Percentiles rank a stretch among this genome's conserved stretches.
Conservation (phyloP, 2,329 filamentous ascomycete genomes). For the Parascedosporium putredinis region DNA sequence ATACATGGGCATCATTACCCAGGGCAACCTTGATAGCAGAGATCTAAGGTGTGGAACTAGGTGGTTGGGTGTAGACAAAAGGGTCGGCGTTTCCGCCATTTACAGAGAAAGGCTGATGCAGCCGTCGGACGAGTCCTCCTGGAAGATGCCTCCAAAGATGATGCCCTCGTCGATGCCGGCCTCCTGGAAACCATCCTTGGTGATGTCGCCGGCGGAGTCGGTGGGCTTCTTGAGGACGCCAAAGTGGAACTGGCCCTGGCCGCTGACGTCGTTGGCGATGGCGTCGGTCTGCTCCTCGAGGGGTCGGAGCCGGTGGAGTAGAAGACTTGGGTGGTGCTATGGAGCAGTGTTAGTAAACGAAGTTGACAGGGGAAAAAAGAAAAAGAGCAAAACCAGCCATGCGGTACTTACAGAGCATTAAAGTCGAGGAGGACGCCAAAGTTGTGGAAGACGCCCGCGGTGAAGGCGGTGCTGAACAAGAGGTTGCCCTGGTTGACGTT, state of each 20-base stretch:
- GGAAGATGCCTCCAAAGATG: conserved; percentile 41
- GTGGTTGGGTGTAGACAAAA: no score
- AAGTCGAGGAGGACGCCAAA: conserved; percentile 51
- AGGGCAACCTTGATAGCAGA: no score
- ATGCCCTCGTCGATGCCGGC: conserved; percentile 40
- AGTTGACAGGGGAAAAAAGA: conserved; percentile 1
- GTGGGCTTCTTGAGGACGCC: conserved; percentile 52
- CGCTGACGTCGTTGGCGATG: conserved; percentile 26
- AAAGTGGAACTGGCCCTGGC: conserved; percentile 38
- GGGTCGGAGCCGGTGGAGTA: conserved; percentile 38
- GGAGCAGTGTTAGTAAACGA: conserved; percentile 1
- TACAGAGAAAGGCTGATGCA: conserved; percentile 25
- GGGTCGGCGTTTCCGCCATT: no score
- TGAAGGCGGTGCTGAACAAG: conserved; percentile 41
- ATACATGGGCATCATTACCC: no score
- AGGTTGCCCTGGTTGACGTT: conserved; percentile 34
- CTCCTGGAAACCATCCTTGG: conserved; percentile 36
- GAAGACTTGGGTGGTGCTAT: conserved; percentile 44
- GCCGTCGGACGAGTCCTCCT: conserved; percentile 34
- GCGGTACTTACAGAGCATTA: conserved; percentile 38
- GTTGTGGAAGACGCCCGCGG: conserved; percentile 46
- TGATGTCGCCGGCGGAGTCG: conserved; percentile 31
- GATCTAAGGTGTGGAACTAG: no score
- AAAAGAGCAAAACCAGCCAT: not conserved
- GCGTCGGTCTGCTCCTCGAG: conserved; percentile 37